These are phyloP conservation scores for Cynara cardunculus DNA, from an alignment of 129 eudicot species.

Conservation along the genomic window DNA sequence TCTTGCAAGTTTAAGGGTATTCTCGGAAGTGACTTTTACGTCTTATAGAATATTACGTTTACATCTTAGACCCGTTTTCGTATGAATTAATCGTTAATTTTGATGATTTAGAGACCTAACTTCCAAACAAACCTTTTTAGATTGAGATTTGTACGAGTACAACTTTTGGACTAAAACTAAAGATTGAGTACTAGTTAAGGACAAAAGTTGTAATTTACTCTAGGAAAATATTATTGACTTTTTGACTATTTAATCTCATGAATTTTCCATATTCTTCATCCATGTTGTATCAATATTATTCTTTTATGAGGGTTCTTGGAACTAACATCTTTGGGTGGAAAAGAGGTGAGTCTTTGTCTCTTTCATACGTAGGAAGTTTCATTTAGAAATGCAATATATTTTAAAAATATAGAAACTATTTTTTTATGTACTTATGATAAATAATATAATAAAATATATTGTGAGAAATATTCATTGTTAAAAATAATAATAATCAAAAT, in stretches of 20 bases:
- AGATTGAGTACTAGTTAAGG: not conserved
- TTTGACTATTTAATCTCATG: not conserved
- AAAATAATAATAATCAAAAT: too few species aligned
- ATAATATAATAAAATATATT: too few species aligned
- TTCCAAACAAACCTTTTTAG: not conserved
- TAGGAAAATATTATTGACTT: not conserved
- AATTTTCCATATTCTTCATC: not conserved
- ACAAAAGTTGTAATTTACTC: not conserved
- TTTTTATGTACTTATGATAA: too few species aligned
- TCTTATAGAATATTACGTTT: too few species aligned
- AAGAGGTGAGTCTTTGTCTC: not conserved
- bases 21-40: not conserved
- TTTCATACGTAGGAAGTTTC: too few species aligned
- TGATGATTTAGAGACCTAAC: not conserved
- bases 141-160: too few species aligned
- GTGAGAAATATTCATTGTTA: too few species aligned
- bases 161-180: not conserved
- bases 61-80: not conserved
- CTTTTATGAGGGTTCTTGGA: not conserved
- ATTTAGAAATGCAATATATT: too few species aligned
- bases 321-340: not conserved
- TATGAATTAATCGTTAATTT: too few species aligned
- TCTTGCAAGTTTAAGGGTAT: not conserved
- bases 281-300: not conserved
- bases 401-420: too few species aligned